These are phyloP conservation scores for Acanthamoeba royreba DNA, from an alignment of 208 protist species.

Conservation along the genomic window DNA sequence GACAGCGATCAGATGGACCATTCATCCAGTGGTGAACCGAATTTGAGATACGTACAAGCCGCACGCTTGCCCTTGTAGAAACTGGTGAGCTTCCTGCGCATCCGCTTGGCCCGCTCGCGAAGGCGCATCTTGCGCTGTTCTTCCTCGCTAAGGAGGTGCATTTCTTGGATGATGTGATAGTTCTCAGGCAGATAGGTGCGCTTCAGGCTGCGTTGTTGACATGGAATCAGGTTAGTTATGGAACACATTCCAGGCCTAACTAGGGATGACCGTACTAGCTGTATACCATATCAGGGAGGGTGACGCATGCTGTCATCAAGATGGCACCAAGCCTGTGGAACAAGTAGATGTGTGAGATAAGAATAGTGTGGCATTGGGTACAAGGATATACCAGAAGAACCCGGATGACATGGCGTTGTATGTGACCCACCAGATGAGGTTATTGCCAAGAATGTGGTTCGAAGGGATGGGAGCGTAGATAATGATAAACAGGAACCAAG, in stretches of 20 bases:
- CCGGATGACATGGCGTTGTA: not conserved
- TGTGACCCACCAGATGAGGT: not conserved
- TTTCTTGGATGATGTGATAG: constrained; percentile 31
- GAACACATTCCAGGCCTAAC: not conserved
- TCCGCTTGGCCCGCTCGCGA: not conserved
- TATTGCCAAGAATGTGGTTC: not conserved
- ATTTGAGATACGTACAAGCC: not conserved
- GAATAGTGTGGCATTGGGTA: too few relatives aligned
- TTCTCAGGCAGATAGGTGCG: constrained; percentile 19
- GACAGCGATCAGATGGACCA: not conserved
- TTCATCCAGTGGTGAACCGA: not conserved
- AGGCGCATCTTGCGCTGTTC: not conserved
- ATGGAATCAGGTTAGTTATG: not conserved
- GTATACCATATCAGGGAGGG: not conserved
- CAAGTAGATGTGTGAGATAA: too few relatives aligned
- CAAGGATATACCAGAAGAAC: not conserved
- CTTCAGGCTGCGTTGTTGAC: not conserved
- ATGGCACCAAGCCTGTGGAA: not conserved
- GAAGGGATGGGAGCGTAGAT: not conserved
- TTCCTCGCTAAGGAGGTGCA: not conserved
- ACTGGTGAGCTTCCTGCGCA: not conserved
- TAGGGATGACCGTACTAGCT: not conserved
- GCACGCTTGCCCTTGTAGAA: not conserved
- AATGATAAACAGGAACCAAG: not conserved
- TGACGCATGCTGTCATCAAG: not conserved